Percentiles rank a stretch among this genome's conserved stretches.
These are phyloP conservation scores for Backusella tarrabulga DNA, from an alignment of 192 early-diverging fungal genomes.

Conservation along the genomic window DNA sequence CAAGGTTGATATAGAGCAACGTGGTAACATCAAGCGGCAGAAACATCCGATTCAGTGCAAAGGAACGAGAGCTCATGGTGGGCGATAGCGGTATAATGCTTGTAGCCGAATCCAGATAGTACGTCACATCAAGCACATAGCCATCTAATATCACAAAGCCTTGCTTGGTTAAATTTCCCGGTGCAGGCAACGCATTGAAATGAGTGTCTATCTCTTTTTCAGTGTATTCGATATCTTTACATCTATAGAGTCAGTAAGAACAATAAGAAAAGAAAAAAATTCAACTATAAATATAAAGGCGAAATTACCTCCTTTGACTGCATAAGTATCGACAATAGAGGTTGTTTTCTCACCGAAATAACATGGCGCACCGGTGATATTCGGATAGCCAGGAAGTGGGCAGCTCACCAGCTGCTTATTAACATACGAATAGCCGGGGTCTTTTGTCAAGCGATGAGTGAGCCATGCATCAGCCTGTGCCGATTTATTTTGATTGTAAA, in stretches of 20 bases:
- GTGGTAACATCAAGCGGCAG: slow-evolving; percentile 28
- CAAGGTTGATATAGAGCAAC: slow-evolving; percentile 34
- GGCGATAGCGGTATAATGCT: slow-evolving; percentile 24
- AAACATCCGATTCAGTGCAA: slow-evolving; percentile 36
- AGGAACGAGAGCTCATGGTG: slow-evolving; percentile 24
- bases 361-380: slow-evolving; percentile 31
- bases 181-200: slow-evolving; percentile 20
- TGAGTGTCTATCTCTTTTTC: slow-evolving; percentile 4
- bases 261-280: slow-evolving; percentile 6
- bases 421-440: slow-evolving; percentile 21
- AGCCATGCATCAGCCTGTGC: slow-evolving; percentile 28
- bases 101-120: slow-evolving; percentile 29
- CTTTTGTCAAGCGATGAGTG: slow-evolving; percentile 20
- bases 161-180: not conserved
- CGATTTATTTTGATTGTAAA: slow-evolving; percentile 6
- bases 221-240: slow-evolving; percentile 28
- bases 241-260: slow-evolving; percentile 2
- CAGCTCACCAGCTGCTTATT: slow-evolving; percentile 13
- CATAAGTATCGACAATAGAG: slow-evolving; percentile 5
- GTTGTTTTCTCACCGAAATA: slow-evolving; percentile 4
- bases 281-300: not conserved
- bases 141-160: slow-evolving; percentile 32
- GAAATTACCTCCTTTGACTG: slow-evolving; percentile 35
- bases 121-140: slow-evolving; percentile 38
- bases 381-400: slow-evolving; percentile 28